These are phyloP conservation scores for Bruguiera sexangula DNA, from an alignment of 345 rosid genomes.

Conservation along the genomic window DNA sequence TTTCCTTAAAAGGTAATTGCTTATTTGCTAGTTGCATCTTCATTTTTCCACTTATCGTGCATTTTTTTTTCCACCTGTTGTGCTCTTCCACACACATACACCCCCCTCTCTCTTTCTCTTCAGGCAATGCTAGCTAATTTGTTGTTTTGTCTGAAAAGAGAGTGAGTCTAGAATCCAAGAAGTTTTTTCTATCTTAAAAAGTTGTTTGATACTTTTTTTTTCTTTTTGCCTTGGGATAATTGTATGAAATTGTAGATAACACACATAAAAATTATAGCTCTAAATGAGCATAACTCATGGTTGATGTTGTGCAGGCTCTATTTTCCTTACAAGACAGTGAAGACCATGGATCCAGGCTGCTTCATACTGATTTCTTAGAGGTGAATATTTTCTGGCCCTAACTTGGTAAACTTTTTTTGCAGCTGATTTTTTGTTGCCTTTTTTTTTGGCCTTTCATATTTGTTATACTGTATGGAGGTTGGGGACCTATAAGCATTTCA, in stretches of 20 bases:
- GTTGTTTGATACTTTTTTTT: background rate
- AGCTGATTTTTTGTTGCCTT: background rate
- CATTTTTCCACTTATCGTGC: too few species aligned
- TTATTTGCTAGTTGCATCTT: too few species aligned
- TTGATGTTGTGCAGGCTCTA: slow-evolving; percentile 38
- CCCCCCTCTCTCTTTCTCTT: background rate
- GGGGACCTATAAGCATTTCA: background rate
- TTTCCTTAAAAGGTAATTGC: background rate
- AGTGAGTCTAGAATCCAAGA: background rate
- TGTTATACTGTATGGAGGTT: background rate
- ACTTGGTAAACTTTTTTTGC: background rate
- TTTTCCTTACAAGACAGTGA: slow-evolving; percentile 44
- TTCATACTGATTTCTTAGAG: slow-evolving; percentile 69
- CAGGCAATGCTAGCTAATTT: background rate
- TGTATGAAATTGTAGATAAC: too few species aligned
- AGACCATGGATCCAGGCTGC: slow-evolving; percentile 39
- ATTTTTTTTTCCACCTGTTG: too few species aligned
- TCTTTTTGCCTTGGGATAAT: too few species aligned
- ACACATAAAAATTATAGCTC: too few species aligned
- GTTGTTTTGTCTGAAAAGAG: background rate
- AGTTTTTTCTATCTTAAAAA: background rate
- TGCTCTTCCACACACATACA: too few species aligned
- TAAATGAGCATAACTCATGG: background rate
- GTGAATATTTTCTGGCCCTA: slow-evolving; percentile 31
- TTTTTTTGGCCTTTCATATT: background rate